These are phyloP conservation scores for Massariosphaeria phaeospora DNA, from an alignment of 495 filamentous ascomycete species.

Conservation along the genomic window DNA sequence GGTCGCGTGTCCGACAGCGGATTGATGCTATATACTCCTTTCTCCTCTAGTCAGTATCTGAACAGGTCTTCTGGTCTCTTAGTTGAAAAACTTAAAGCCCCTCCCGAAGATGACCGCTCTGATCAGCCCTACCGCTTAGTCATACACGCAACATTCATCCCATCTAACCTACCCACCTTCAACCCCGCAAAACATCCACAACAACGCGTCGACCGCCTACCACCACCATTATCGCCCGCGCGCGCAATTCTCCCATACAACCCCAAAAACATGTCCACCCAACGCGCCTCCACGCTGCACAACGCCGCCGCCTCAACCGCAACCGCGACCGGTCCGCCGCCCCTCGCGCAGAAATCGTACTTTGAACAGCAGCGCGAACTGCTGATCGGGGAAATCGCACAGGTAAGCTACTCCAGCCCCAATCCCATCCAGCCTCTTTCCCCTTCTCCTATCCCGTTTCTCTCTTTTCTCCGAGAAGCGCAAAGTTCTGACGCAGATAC, in stretches of 20 bases:
- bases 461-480: not conserved
- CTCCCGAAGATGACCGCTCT: too few species aligned
- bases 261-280: constrained; percentile 4
- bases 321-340: constrained; percentile 8
- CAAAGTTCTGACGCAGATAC: not conserved
- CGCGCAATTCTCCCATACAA: not conserved
- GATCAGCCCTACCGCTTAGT: too few species aligned
- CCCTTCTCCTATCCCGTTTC: not conserved
- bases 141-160: too few species aligned
- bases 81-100: too few species aligned
- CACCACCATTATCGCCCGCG: not conserved
- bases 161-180: too few species aligned
- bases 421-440: not conserved
- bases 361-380: constrained; percentile 81
- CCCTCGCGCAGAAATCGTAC: constrained; percentile 34
- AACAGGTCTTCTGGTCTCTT: too few species aligned
- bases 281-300: constrained; percentile 17
- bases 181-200: too few species aligned
- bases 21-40: too few species aligned
- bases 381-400: constrained; percentile 71
- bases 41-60: not conserved
- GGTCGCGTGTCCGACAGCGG: too few species aligned
- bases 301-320: too few species aligned
- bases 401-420: constrained; percentile 46
- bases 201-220: not conserved